Evolutionary conservation across 257 asterid species (phyloP).

Genomic region (Solanum boliviense): DNA sequence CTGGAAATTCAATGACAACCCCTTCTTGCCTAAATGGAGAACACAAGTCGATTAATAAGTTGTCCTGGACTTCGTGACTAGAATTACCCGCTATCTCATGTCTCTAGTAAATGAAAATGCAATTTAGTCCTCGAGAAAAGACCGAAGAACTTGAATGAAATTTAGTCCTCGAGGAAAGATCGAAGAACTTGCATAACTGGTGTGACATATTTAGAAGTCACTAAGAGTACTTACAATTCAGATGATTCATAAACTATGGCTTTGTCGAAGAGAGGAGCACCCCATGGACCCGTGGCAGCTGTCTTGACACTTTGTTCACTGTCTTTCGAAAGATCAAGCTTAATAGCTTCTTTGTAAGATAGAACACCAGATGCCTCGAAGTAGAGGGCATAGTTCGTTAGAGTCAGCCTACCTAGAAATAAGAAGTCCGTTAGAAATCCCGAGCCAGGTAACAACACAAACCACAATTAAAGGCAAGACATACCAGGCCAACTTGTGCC

Average conservation of each 20-base stretch:
- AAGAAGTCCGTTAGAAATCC: background rate
- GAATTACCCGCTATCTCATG: background rate
- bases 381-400: slow-evolving; percentile 88
- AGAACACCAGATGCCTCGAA: slow-evolving; percentile 76
- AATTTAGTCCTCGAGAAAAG: background rate
- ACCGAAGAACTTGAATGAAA: background rate
- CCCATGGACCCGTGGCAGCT: slow-evolving; percentile 91
- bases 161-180: background rate
- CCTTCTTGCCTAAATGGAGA: slow-evolving; percentile 43
- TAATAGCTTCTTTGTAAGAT: slow-evolving; percentile 63
- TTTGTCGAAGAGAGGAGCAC: slow-evolving; percentile 93
- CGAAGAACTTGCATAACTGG: background rate
- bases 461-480: background rate
- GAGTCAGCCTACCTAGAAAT: slow-evolving; percentile 72
- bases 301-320: slow-evolving; percentile 43
- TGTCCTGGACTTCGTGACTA: background rate
- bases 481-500: slow-evolving; percentile 81
- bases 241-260: slow-evolving; percentile 66
- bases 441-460: background rate
- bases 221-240: slow-evolving; percentile 50
- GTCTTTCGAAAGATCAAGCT: slow-evolving; percentile 63
- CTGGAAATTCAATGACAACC: slow-evolving; percentile 74
- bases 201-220: background rate
- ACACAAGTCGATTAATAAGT: background rate
- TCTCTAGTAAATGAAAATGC: background rate